Evolutionary conservation across 2,329 filamentous ascomycete genomes (phyloP), one percentile per base, ranked within the genome.

Genomic region (Fusarium vanettenii): DNA sequence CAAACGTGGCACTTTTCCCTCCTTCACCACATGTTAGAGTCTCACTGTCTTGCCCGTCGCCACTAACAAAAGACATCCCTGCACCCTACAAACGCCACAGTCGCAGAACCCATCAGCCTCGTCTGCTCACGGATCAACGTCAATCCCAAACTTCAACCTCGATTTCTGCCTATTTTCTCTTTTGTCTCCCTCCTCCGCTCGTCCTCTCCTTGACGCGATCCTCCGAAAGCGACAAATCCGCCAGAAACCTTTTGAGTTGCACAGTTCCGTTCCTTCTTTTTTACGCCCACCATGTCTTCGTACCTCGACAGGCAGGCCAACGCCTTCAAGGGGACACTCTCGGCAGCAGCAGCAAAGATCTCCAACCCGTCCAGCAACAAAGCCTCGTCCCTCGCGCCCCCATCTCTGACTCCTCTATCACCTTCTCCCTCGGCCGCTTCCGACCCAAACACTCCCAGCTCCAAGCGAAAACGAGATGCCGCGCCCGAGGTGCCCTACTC

Each of bases 301-400:
- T 92, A 90, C 76, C 88, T 93, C 70, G 90, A 93, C 77, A 91
- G 90, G 77, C 90, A 92, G 82, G 88, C 91, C 74, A 90, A 89
- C 67, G 87, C 85, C 76, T 91, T 92, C 84, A 90, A 87, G 78
- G 90, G 88, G 78, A 89, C 87, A 72, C 88, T 93, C 68, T 86
- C 90, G 68, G 88, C 90, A 61, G 91, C 90, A n/a, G 90, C 92
- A 22, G 85, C 89, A 61, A 92, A 92, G 79, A 85, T 94, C 75
- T 87, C 86, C 65, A 89, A 87, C 72, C 89, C 83, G 72, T 78
- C 79, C 18, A 72, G 77, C 60, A 69, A 73, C 70, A 90, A 82
- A 62, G 78, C 79, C 20, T 65, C 81, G 4, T 76, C 79, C 11
- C 74, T 76, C 16, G 72, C 78, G 64, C 78, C 41, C 37, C 81